phyloP scores from a whole-genome alignment of 2,329 filamentous ascomycete species.

The Exophiala bonariae region DNA sequence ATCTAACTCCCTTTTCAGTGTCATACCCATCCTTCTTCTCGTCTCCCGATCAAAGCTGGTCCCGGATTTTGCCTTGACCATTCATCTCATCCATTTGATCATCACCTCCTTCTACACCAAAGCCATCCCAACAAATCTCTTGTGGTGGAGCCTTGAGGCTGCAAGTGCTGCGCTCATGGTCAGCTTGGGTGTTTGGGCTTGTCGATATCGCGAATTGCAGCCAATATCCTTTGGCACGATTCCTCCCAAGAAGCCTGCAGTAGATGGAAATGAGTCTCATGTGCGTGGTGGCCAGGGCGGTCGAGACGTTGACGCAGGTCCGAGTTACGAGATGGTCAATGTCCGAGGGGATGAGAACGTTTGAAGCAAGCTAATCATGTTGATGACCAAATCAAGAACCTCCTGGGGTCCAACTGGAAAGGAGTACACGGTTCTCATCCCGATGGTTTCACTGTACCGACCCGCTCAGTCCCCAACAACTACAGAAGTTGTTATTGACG shows the following conservation, averaged over 20 bases:
- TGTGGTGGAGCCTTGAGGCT: slow-evolving; percentile 80
- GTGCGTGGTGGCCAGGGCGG: slow-evolving; percentile 27
- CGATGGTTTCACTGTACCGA: no score
- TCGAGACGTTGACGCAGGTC: slow-evolving; percentile 29
- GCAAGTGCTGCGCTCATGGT: slow-evolving; percentile 64
- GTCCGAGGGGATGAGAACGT: slow-evolving; percentile 37
- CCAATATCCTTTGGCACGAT: slow-evolving; percentile 81
- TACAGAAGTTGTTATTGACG: no score
- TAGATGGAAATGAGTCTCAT: slow-evolving; percentile 41
- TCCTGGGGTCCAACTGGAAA: no score
- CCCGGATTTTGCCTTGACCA: slow-evolving; percentile 87
- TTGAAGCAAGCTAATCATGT: slow-evolving; percentile 4
- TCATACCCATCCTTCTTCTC: slow-evolving; percentile 78
- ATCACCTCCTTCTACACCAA: slow-evolving; percentile 76
- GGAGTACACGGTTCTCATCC: no score
- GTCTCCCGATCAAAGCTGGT: slow-evolving; percentile 90
- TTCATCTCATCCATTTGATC: slow-evolving; percentile 80
- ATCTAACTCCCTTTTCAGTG: slow-evolving; percentile 50
- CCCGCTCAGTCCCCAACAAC: no score
- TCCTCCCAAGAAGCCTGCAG: slow-evolving; percentile 17
- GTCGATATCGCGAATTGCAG: slow-evolving; percentile 82
- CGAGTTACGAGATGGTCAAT: slow-evolving; percentile 65
- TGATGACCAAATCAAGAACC: not conserved
- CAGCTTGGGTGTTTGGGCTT: slow-evolving; percentile 81
- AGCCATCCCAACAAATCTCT: slow-evolving; percentile 70